These are phyloP conservation scores for Metschnikowia borealis DNA, from an alignment of 805 yeast genomes.

Conservation along the genomic window DNA sequence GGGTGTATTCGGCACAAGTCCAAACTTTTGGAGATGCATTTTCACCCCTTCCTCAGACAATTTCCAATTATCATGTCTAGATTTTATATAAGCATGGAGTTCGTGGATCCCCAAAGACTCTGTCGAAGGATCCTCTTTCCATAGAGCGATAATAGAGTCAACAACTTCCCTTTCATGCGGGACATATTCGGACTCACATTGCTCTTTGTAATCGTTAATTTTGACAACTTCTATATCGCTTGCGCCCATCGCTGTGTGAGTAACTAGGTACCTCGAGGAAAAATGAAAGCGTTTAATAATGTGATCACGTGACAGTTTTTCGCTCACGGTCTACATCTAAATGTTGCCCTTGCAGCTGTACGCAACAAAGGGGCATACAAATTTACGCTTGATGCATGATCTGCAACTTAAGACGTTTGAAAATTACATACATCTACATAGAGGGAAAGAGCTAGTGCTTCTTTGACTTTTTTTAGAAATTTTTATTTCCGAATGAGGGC, in stretches of 20 bases:
- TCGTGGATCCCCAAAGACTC: constrained; percentile 55
- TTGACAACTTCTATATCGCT: constrained; percentile 29
- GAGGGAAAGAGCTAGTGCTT: background rate
- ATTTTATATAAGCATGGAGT: constrained; percentile 48
- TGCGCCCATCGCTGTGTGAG: background rate
- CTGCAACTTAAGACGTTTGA: background rate
- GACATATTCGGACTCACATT: constrained; percentile 24
- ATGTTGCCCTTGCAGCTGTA: too few species aligned
- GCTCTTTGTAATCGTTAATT: constrained; percentile 30
- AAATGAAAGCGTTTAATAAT: background rate
- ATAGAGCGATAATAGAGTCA: constrained; percentile 55
- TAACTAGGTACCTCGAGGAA: background rate
- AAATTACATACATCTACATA: background rate
- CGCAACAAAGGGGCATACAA: too few species aligned
- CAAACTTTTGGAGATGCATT: constrained; percentile 51
- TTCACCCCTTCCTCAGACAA: constrained; percentile 57
- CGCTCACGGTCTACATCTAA: background rate
- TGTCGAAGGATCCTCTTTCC: constrained; percentile 64
- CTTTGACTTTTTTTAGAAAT: background rate
- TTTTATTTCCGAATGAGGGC: background rate
- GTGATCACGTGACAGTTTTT: background rate
- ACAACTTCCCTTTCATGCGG: constrained; percentile 60
- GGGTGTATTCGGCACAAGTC: constrained; percentile 36
- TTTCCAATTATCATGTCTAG: constrained; percentile 57
- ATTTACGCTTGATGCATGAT: too few species aligned